Evolutionary conservation across 139 green algal genomes (phyloP).

Genomic region (Bryopsis sp.): DNA sequence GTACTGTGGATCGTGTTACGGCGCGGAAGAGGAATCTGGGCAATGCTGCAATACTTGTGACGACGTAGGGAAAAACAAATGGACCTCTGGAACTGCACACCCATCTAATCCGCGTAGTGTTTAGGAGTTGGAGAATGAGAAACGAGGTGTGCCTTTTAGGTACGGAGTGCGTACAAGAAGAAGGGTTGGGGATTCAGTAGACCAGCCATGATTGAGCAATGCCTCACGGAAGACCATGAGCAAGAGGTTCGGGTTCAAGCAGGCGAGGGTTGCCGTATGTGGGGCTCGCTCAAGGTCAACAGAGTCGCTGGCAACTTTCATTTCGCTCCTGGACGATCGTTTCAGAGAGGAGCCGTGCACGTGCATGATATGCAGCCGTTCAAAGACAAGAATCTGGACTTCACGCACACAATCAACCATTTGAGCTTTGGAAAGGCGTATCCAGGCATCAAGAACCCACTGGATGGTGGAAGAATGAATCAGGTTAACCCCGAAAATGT

Average conservation of each 20-base stretch:
- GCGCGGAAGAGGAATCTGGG: slow-evolving; percentile 50
- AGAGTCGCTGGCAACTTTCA: slow-evolving; percentile 94
- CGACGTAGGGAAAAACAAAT: slow-evolving; percentile 70
- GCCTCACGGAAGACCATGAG: slow-evolving; percentile 61
- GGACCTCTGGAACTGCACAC: too few species aligned
- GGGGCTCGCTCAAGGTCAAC: slow-evolving; percentile 74
- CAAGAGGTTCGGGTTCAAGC: slow-evolving; percentile 47
- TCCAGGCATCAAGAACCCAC: slow-evolving; percentile 71
- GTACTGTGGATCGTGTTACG: slow-evolving; percentile 87
- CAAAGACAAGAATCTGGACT: slow-evolving; percentile 37
- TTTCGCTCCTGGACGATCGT: slow-evolving; percentile 85
- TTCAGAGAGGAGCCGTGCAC: slow-evolving; percentile 81
- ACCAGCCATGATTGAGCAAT: slow-evolving; percentile 73
- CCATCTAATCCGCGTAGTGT: too few species aligned
- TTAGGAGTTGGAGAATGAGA: too few species aligned
- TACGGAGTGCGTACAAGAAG: too few species aligned
- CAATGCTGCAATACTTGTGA: slow-evolving; percentile 94
- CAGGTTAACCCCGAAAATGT: slow-evolving; percentile 17
- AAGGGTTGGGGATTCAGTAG: slow-evolving; percentile 68
- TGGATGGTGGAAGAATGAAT: slow-evolving; percentile 45
- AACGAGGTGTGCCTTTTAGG: too few species aligned
- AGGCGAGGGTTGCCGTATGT: slow-evolving; percentile 90
- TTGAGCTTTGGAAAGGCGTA: slow-evolving; percentile 47
- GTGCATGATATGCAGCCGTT: slow-evolving; percentile 91
- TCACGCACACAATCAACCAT: slow-evolving; percentile 74